Percentiles rank a stretch among this genome's conserved stretches.
Evolutionary conservation across 2,329 filamentous ascomycete species (phyloP).

Genomic region (Pseudogymnoascus sp.): DNA sequence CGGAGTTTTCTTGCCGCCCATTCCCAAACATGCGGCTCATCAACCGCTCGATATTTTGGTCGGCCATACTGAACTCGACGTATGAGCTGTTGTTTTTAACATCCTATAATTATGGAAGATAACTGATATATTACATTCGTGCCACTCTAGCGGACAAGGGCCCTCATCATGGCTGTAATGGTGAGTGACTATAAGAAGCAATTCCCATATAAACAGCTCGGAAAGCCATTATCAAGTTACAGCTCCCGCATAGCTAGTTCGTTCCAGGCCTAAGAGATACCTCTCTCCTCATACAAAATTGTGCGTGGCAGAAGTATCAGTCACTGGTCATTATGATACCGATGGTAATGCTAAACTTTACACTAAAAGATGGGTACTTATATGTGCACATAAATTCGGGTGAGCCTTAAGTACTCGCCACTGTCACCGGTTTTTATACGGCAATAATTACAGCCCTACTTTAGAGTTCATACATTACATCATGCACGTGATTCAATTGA

Average conservation of each 20-base stretch:
- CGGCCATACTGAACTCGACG: background rate
- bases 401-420: background rate
- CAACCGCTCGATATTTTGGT: constrained; percentile 25
- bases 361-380: background rate
- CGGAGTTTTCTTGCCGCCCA: constrained; percentile 53
- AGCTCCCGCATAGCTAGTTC: background rate
- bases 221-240: background rate
- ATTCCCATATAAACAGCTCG: background rate
- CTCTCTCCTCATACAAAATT: background rate
- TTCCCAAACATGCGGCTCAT: constrained; percentile 65
- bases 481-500: background rate
- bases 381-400: background rate
- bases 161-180: background rate
- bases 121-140: background rate
- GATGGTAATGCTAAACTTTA: background rate
- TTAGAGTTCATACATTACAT: background rate
- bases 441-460: background rate
- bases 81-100: background rate
- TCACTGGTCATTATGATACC: background rate
- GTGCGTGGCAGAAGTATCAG: background rate
- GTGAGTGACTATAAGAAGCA: too few relatives aligned
- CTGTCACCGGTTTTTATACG: background rate
- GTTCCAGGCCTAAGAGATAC: background rate
- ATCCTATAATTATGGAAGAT: background rate
- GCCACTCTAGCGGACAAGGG: too few relatives aligned